Percentiles rank a stretch among this genome's conserved stretches.
These are phyloP conservation scores for Candida sphagnicola DNA, from an alignment of 805 yeast species.

Conservation along the genomic window DNA sequence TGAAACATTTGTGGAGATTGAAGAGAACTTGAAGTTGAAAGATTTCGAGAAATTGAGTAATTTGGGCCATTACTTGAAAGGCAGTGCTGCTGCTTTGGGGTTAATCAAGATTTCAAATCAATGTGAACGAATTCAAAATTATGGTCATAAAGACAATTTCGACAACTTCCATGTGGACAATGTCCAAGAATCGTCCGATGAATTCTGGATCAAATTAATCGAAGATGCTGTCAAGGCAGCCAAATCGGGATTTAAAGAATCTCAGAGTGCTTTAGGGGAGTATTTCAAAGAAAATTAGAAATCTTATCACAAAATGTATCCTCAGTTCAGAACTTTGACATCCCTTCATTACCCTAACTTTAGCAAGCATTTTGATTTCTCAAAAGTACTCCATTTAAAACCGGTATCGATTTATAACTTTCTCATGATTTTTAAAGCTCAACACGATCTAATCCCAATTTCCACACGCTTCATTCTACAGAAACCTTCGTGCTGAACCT, in stretches of 20 bases:
- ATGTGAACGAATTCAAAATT: slow-evolving; percentile 91
- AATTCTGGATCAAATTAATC: slow-evolving; percentile 41
- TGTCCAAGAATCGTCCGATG: slow-evolving; percentile 15
- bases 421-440: too few relatives aligned
- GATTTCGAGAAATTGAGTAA: slow-evolving; percentile 60
- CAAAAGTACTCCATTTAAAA: too few relatives aligned
- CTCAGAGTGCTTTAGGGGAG: slow-evolving; percentile 48
- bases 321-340: background rate
- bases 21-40: slow-evolving; percentile 44
- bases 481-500: too few relatives aligned
- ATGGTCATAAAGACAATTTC: slow-evolving; percentile 55
- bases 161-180: slow-evolving; percentile 26
- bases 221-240: slow-evolving; percentile 52
- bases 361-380: too few relatives aligned
- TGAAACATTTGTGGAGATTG: slow-evolving; percentile 72
- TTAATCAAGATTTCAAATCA: slow-evolving; percentile 74
- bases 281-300: slow-evolving; percentile 41
- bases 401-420: too few relatives aligned
- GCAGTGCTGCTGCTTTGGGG: slow-evolving; percentile 93
- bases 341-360: too few relatives aligned
- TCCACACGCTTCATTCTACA: too few relatives aligned
- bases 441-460: too few relatives aligned
- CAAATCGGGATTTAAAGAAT: slow-evolving; percentile 45
- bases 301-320: background rate
- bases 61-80: slow-evolving; percentile 90